A percentile compares a stretch with the other conserved stretches of the same genome.
phyloP scores from a whole-genome alignment of 768 basidiomycete genomes.

The Termitomyces titanicus region DNA sequence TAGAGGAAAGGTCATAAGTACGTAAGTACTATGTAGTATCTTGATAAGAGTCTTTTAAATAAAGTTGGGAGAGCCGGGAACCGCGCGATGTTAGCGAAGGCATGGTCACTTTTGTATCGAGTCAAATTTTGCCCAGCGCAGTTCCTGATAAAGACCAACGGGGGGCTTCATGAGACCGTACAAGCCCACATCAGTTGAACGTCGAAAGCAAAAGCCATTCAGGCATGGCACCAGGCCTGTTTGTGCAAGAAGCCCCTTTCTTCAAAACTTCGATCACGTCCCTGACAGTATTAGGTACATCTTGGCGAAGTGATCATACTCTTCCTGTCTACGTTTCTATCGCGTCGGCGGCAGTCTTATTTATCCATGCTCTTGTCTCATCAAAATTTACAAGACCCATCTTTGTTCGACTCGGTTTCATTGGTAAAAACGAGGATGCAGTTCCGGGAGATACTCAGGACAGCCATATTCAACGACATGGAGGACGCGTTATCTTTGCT shows the following conservation, averaged over 20 bases:
- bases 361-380: slow-evolving; percentile 2
- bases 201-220: neutral
- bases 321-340: slow-evolving; percentile 11
- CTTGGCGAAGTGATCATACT: slow-evolving; percentile 8
- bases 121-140: no score
- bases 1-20: no score
- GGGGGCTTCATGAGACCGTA: no score
- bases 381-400: slow-evolving; percentile 4
- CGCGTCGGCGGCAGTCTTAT: slow-evolving; percentile 4
- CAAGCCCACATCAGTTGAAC: no score
- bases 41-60: no score
- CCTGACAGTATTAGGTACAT: neutral
- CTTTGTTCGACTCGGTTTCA: neutral
- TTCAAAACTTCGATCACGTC: slow-evolving; percentile 2
- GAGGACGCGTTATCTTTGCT: slow-evolving; percentile 11
- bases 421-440: neutral
- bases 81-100: no score
- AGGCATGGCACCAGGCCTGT: slow-evolving; percentile 5
- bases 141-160: no score
- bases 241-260: slow-evolving; percentile 9
- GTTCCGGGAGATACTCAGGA: neutral
- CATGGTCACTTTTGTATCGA: no score
- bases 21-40: no score
- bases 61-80: no score
- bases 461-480: slow-evolving; percentile 9